Evolutionary conservation across 257 asterid species (phyloP).

Genomic region (Cynanchum wilfordii): DNA sequence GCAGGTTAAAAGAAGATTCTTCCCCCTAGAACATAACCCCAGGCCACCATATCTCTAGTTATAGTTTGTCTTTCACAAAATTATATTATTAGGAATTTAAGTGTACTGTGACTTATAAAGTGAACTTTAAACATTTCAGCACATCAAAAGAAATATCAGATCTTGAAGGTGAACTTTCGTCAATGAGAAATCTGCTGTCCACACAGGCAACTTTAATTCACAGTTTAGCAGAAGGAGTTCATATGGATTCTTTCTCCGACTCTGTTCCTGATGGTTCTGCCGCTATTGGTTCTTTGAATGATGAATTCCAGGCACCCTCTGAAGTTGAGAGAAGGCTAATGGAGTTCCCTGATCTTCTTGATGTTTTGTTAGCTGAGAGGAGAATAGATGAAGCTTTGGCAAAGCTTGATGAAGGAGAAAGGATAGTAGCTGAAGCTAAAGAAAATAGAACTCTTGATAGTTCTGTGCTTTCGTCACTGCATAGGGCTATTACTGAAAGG

Average conservation of each 20-base stretch:
- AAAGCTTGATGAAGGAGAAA: constrained; percentile 87
- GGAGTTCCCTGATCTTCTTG: constrained; percentile 91
- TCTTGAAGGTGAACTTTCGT: constrained; percentile 96
- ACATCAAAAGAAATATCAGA: constrained; percentile 99
- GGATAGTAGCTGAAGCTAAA: constrained; percentile 60
- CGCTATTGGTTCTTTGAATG: constrained; percentile 34
- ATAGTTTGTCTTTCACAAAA: neutral
- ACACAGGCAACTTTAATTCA: constrained; percentile 93
- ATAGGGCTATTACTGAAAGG: constrained; percentile 63
- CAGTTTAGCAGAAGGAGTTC: constrained; percentile 92
- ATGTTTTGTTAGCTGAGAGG: constrained; percentile 92
- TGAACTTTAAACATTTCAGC: constrained; percentile 35
- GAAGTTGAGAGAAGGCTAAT: constrained; percentile 72
- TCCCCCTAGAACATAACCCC: neutral
- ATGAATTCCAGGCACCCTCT: constrained; percentile 61
- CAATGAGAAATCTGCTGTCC: constrained; percentile 92
- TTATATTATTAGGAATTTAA: neutral
- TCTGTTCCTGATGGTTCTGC: constrained; percentile 39
- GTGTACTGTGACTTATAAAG: neutral
- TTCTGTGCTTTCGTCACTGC: constrained; percentile 47
- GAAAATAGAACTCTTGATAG: constrained; percentile 48
- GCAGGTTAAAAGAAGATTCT: neutral
- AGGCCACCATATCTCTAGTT: neutral
- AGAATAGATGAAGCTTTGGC: constrained; percentile 92
- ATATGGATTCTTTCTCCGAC: constrained; percentile 58